Base-by-base conservation (phyloP, 2,329 filamentous ascomycete species). In the Aureobasidium sp. region DNA sequence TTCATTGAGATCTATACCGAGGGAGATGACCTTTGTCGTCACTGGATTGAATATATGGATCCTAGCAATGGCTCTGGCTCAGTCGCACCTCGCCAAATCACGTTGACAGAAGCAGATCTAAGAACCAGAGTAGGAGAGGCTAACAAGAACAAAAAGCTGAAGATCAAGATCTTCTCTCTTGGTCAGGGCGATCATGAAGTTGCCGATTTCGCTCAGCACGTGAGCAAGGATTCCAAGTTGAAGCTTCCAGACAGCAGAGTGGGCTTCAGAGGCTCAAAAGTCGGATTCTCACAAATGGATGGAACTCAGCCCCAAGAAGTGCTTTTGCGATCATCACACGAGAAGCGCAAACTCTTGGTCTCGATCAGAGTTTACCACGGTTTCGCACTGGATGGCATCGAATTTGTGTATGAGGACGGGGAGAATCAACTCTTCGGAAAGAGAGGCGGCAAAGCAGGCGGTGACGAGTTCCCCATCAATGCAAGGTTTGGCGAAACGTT, bases 361-460 rank as follows among this genome's bases (percentile, higher is more conserved):
- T 84, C 84, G 5, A 82, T 97, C 62, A 83, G 85, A 63, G 80
- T 96, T 15, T 95, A 91, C 70, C 87, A 91, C 68, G 91, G 89
- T 2, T 78, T 80, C 63, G 87, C 87, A 4, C 71, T 97, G 13
- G 88, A 96, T 71, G 94, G 94, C 0, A 74, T 99, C 25, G 93
- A 97, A 72, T 97, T 99, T 74, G 81, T 89, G 63, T 97, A 96
- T 70, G 93, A 97, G 69, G 91, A 97, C 72, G 82, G 84, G 16
- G 88, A 89, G 1, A 88, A 81, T 60, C 91, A 97, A 71, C 74
- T 97, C 3, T 95, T 99, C 77, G 94, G 94, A 44, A 92, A 90
- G 69, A 81, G 83, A 60, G 88, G 88, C 13, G 89, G 87, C 8
- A 87, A 87, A 65, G 76, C 81, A 29, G 85, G 85, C 3, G 87